Percentiles rank a stretch among this genome's conserved stretches.
phyloP scores from a whole-genome alignment of 129 eudicot species.

The Scalesia atractyloides region DNA sequence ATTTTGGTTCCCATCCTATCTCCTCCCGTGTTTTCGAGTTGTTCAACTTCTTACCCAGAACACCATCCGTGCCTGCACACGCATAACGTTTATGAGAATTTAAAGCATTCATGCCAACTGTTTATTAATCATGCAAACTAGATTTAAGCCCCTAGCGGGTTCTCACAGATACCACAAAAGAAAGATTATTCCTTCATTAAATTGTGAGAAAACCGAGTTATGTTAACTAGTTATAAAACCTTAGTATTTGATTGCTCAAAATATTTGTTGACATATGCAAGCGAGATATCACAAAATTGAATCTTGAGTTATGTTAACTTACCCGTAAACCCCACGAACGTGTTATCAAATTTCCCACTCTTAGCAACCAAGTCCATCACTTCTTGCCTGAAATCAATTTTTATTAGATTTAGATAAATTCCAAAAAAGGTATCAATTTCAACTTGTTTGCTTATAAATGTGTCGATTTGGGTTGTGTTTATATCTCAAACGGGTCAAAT shows the following conservation, averaged over 20 bases:
- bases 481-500: neutral
- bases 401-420: neutral
- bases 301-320: conserved; percentile 17
- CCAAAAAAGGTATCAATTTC: neutral
- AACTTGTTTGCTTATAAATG: neutral
- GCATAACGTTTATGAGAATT: neutral
- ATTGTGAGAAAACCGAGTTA: neutral
- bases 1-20: conserved; percentile 89
- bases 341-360: conserved; percentile 75
- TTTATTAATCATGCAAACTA: neutral
- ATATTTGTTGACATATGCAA: neutral
- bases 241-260: neutral
- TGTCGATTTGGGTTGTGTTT: neutral
- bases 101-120: neutral
- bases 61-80: conserved; percentile 69
- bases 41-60: conserved; percentile 81
- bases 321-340: conserved; percentile 84
- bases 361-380: conserved; percentile 78
- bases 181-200: too few relatives aligned
- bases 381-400: conserved; percentile 63
- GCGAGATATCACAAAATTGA: neutral
- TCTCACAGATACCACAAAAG: too few relatives aligned
- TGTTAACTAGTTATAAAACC: neutral
- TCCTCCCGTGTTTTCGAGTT: conserved; percentile 74
- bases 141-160: too few relatives aligned